Percentiles rank a stretch among this genome's conserved stretches.
These are phyloP conservation scores for Suillus brevipes DNA, from an alignment of 768 basidiomycete species.

Conservation along the genomic window DNA sequence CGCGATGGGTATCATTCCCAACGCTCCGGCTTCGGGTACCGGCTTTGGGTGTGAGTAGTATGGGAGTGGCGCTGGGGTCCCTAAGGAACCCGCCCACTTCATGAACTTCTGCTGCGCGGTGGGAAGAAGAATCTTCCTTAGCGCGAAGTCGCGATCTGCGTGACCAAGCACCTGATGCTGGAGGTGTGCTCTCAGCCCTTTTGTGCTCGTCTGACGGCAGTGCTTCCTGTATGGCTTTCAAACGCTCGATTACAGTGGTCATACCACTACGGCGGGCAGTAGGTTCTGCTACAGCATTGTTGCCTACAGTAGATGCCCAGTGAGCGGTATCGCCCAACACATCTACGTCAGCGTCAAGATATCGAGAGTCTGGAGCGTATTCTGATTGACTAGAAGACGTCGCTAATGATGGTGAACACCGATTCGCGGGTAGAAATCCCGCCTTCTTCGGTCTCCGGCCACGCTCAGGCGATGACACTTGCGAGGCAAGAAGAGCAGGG, in stretches of 20 bases:
- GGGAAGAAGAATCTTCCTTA: conserved; percentile 15
- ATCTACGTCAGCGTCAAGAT: conserved; percentile 23
- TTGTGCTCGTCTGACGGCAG: conserved; percentile 11
- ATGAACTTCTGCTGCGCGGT: conserved; percentile 10
- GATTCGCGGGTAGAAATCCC: conserved; percentile 12
- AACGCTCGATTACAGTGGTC: conserved; percentile 19
- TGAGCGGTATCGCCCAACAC: conserved; percentile 27
- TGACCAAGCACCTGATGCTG: conserved; percentile 26
- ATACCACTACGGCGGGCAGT: conserved; percentile 15
- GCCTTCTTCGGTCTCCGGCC: conserved; percentile 28
- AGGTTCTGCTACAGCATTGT: conserved; percentile 25
- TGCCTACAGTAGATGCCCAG: conserved; percentile 24
- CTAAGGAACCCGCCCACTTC: conserved; percentile 25
- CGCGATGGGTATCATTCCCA: conserved; percentile 20
- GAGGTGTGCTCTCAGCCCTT: conserved; percentile 32
- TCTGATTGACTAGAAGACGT: conserved; percentile 29
- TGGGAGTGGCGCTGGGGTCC: conserved; percentile 27
- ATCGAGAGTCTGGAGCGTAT: conserved; percentile 21
- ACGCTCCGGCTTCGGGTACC: conserved; percentile 30
- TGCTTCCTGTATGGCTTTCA: conserved; percentile 23
- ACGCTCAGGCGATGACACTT: conserved; percentile 26
- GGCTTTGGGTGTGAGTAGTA: conserved; percentile 20
- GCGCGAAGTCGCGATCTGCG: conserved; percentile 13
- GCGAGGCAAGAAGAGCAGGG: conserved; percentile 20
- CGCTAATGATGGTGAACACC: conserved; percentile 23